phyloP scores from a whole-genome alignment of 2,329 filamentous ascomycete species.

The Penicillium sp. region DNA sequence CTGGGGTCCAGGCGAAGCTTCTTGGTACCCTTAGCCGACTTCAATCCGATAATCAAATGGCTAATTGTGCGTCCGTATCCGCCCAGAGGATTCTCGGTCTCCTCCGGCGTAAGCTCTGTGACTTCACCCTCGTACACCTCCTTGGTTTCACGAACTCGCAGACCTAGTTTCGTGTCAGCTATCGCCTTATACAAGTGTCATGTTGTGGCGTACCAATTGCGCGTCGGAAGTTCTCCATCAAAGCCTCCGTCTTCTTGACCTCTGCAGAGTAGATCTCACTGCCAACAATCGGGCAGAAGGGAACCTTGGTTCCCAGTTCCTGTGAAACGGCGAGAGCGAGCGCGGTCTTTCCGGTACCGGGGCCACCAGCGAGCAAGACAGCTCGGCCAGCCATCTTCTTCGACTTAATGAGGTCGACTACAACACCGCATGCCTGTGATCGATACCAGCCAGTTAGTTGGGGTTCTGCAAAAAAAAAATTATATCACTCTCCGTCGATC shows the following conservation, averaged over 20 bases:
- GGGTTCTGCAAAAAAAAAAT: neutral
- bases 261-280: constrained; percentile 98
- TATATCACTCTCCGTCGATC: neutral
- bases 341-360: constrained; percentile 95
- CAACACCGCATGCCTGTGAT: constrained; percentile 80
- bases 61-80: constrained; percentile 97
- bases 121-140: constrained; percentile 99
- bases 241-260: constrained; percentile 97
- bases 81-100: constrained; percentile 94
- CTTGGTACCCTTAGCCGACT: constrained; percentile 95
- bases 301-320: constrained; percentile 95
- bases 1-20: constrained; percentile 94
- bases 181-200: neutral
- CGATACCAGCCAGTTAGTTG: constrained; percentile 12
- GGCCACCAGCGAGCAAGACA: constrained; percentile 88
- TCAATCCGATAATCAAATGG: constrained; percentile 88
- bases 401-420: constrained; percentile 90
- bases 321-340: constrained; percentile 93
- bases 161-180: constrained; percentile 43
- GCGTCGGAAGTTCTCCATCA: constrained; percentile 98
- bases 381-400: constrained; percentile 98
- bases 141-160: constrained; percentile 97
- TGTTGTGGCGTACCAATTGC: constrained; percentile 69
- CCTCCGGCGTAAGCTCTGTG: constrained; percentile 93
- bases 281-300: constrained; percentile 96